Base-by-base conservation (phyloP, 805 yeast species). In the Zygosaccharomyces pseudorouxii region DNA sequence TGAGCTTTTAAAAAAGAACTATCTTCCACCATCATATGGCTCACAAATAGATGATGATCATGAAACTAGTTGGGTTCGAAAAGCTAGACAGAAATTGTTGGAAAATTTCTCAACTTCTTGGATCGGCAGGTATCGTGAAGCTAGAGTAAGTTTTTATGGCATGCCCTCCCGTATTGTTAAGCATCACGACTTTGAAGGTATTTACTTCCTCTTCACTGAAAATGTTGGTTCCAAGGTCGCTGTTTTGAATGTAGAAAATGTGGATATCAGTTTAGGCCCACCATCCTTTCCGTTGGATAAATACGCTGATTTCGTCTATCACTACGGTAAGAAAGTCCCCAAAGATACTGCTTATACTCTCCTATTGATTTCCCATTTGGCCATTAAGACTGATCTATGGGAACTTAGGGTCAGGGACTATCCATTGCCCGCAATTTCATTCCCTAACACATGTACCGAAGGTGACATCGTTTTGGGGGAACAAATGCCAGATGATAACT, bases 391-490 rank as follows among this genome's bases (percentile, higher is more conserved):
- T 31, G 67, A 69, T 18, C 60, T 69, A 7, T 65, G 77, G 60
- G 71, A 72, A 30, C 62, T 78, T 29, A 73, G 70, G 47, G 57
- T 81, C 12, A 69, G 77, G 49, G 85, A 81, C 58, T 81, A 78
- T 58, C 78, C 82, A 1, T 55, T 80, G 2, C 86, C 89, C 0
- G 55, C 82, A 5, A 54, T 81, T 2, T 74, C 78, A 3, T 78
- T 83, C 54, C 67, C 71, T 0, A 59, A 63, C 22, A 59, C 73
- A 7, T 49, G 52, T 9, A 62, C 77, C 11, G 48, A 55, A 3
- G 80, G 80, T 25, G 81, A 81, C 57, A 37, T 82, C 27, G 79
- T 79, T 1, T 69, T 83, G 48, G 81, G 81, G 42, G 89, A 83
- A 52, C 77, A 75, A 51, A 69, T 80, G 65, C 65, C 69, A 1